These are phyloP conservation scores for Thraustochytrium sp. DNA, from an alignment of 352 stramenopile species.

Conservation along the genomic window DNA sequence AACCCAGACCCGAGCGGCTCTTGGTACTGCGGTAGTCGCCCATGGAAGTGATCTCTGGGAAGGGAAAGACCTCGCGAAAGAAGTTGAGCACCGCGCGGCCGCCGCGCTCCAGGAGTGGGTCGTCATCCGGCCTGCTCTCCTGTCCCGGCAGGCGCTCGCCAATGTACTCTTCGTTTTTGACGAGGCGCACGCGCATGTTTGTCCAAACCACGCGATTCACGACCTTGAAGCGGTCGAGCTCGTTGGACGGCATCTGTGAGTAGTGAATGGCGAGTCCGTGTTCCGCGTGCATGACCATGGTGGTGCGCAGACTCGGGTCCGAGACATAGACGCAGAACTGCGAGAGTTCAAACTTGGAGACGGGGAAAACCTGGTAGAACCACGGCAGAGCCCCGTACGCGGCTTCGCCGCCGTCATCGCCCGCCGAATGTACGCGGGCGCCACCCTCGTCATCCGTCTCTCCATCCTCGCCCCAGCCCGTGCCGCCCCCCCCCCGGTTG, in stretches of 20 bases:
- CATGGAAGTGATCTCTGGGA: conserved; percentile 34
- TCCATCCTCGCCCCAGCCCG: neutral
- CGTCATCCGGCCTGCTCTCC: neutral
- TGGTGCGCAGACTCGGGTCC: conserved; percentile 13
- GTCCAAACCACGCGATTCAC: neutral
- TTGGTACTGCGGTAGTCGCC: neutral
- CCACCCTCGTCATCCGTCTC: neutral
- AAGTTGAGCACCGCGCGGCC: conserved; percentile 8
- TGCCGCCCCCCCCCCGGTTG: too few relatives aligned
- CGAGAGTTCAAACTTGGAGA: conserved; percentile 7
- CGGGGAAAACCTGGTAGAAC: conserved; percentile 38
- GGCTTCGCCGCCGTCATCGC: too few relatives aligned
- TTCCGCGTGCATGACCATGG: conserved; percentile 13
- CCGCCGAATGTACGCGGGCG: neutral
- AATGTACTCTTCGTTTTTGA: conserved; percentile 20
- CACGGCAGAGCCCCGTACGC: neutral
- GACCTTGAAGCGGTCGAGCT: neutral
- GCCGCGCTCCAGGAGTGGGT: neutral
- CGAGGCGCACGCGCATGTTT: neutral
- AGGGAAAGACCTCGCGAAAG: conserved; percentile 26
- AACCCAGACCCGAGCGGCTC: too few relatives aligned
- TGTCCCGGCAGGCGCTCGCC: neutral
- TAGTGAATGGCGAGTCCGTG: neutral
- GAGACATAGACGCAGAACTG: conserved; percentile 35
- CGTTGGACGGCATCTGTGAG: neutral